A percentile compares a stretch with the other conserved stretches of the same genome.
Conservation (phyloP, 2,329 filamentous ascomycete species). For the Stagonosporopsis tanaceti region DNA sequence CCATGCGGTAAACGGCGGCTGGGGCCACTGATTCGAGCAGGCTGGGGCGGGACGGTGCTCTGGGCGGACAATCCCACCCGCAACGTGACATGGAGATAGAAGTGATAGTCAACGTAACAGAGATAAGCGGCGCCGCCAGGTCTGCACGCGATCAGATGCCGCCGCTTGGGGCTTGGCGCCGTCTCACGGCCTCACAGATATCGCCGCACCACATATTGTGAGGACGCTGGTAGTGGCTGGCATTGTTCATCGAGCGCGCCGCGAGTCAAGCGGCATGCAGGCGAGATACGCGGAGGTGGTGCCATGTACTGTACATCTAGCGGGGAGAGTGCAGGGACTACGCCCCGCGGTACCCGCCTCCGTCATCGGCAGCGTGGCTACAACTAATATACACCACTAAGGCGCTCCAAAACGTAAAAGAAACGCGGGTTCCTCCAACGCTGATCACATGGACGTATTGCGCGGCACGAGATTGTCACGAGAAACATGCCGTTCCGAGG, state of each 20-base stretch:
- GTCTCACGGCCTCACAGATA: background rate
- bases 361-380: slow-evolving; percentile 27
- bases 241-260: background rate
- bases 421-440: slow-evolving; percentile 22
- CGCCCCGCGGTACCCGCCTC: slow-evolving; percentile 20
- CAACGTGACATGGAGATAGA: slow-evolving; percentile 22
- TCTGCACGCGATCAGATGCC: slow-evolving; percentile 29
- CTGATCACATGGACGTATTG: slow-evolving; percentile 6
- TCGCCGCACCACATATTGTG: background rate
- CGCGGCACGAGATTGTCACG: slow-evolving; percentile 8
- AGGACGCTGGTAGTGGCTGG: background rate
- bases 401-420: slow-evolving; percentile 32
- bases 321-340: background rate
- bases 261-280: background rate
- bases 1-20: slow-evolving; percentile 27
- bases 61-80: slow-evolving; percentile 13
- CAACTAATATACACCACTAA: slow-evolving; percentile 37
- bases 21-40: slow-evolving; percentile 24
- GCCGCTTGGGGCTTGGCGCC: slow-evolving; percentile 35
- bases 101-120: background rate
- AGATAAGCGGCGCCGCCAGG: slow-evolving; percentile 19
- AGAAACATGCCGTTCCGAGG: slow-evolving; percentile 4
- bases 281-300: slow-evolving; percentile 12
- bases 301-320: slow-evolving; percentile 3
- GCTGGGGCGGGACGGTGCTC: slow-evolving; percentile 24